phyloP scores from a whole-genome alignment of 73 alveolate species.

The Tetrahymena elliotti region DNA sequence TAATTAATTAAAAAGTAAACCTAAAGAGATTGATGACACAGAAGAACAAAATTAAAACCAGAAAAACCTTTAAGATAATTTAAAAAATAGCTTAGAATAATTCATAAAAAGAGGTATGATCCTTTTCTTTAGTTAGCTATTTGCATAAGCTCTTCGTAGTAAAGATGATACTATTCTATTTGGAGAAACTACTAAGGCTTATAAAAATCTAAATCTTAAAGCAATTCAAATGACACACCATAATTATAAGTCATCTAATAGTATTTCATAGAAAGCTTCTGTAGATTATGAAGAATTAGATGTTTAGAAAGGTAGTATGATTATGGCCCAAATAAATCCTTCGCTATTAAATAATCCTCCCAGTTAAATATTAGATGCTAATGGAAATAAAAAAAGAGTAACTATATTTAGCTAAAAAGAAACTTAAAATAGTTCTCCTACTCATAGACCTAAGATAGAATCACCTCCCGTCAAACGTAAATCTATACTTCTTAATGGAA shows the following conservation, averaged over 20 bases:
- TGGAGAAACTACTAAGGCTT: background rate
- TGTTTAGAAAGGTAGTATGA: background rate
- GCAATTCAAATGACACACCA: background rate
- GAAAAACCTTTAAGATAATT: background rate
- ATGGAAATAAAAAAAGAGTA: background rate
- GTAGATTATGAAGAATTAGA: background rate
- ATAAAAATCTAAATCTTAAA: background rate
- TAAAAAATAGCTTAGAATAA: background rate
- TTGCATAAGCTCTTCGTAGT: background rate
- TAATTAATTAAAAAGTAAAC: background rate
- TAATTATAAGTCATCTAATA: background rate
- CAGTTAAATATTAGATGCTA: background rate
- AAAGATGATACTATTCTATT: background rate
- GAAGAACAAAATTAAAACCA: background rate
- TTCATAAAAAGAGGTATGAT: background rate
- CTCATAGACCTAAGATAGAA: background rate
- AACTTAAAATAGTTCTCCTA: background rate
- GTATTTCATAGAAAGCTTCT: background rate
- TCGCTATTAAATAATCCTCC: background rate
- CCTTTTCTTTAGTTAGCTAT: background rate
- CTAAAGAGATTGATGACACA: background rate
- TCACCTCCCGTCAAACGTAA: background rate
- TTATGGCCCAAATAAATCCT: background rate
- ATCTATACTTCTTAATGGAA: background rate
- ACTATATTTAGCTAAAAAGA: background rate